These are phyloP conservation scores for Gynochthodes officinalis DNA, from an alignment of 257 asterid species.

Conservation along the genomic window DNA sequence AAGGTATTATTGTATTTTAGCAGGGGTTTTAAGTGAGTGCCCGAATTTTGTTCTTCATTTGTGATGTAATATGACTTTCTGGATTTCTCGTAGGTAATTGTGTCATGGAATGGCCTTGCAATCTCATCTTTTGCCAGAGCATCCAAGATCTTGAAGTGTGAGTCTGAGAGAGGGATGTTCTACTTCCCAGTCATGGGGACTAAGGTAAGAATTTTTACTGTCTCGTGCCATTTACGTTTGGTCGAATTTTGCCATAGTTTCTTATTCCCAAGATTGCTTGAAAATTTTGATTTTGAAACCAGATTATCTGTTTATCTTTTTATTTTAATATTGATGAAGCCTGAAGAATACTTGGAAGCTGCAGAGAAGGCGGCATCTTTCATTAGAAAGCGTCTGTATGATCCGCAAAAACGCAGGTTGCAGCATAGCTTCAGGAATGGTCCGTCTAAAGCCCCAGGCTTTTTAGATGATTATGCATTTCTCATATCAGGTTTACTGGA, in stretches of 20 bases:
- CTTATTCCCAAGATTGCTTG: not conserved
- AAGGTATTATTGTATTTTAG: slow-evolving; percentile 45
- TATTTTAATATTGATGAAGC: slow-evolving; percentile 36
- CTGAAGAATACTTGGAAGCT: slow-evolving; percentile 73
- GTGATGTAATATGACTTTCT: slow-evolving; percentile 1
- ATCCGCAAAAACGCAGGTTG: slow-evolving; percentile 51
- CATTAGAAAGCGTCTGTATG: slow-evolving; percentile 66
- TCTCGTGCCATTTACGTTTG: not conserved
- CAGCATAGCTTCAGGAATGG: slow-evolving; percentile 89
- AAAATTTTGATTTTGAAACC: not conserved
- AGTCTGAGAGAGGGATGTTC: slow-evolving; percentile 57
- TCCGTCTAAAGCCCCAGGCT: slow-evolving; percentile 91
- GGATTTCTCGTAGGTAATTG: slow-evolving; percentile 63
- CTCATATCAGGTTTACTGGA: slow-evolving; percentile 72
- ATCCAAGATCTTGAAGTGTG: slow-evolving; percentile 67
- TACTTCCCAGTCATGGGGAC: slow-evolving; percentile 67
- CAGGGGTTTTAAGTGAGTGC: not conserved
- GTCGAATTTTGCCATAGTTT: not conserved
- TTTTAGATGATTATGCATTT: slow-evolving; percentile 87
- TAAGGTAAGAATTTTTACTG: slow-evolving; percentile 49
- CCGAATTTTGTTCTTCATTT: not conserved
- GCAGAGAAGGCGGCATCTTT: slow-evolving; percentile 85
- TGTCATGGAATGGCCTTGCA: slow-evolving; percentile 93
- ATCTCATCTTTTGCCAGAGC: slow-evolving; percentile 93
- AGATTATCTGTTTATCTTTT: not conserved